Evolutionary conservation across 164 flowering plant genomes (phyloP), one percentile per base, ranked within the genome.

Genomic region (Magnolia sinica): DNA sequence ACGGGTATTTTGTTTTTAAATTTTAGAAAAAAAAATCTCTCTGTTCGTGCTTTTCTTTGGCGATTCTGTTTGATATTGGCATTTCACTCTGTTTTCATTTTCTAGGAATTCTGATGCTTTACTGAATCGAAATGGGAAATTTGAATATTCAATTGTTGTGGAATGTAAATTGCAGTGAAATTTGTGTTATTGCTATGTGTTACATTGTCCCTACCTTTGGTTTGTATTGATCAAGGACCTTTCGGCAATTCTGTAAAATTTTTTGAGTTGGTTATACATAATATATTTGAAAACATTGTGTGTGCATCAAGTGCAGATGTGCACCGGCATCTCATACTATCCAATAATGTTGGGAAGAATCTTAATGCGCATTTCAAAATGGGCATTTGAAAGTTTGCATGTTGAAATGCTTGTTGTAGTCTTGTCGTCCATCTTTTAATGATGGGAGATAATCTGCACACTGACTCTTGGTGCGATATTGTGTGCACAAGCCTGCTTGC

Each of bases 1-100:
- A 79, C 98, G 93, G 97, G 99, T 95, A 55, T 31, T 55, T 55
- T 55, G 11, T 55, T 55, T 10, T 55, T 55, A 16, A 55, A 10
- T 55, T 55, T 55, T 7, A 16, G 11, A 3, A 16, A 55, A 23
- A 23, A 55, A 55, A 55, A 55, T 16, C 37, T 23, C 71, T 37
- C 45, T 37, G 45, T 70, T 29, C 14, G 18, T 50, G 51, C 9
- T 19, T 23, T 19, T n/a, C 9, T 20, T 7, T 67, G 49, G 29
- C 70, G 23, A 27, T 50, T 64, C 63, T 71, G 11, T 59, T 58
- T 31, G 37, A 31, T 31, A 31, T 31, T 31, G 37, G 37, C 37
- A 31, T 23, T 70, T 16, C 24, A 2, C 10, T 55, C 11, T 10
- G 59, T 55, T 16, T 55, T 55, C 16, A 55, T 55, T 22, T 49